Evolutionary conservation across 2,329 filamentous ascomycete species (phyloP), one percentile per base, ranked within the genome.

Genomic region (Aspergillus udagawae): DNA sequence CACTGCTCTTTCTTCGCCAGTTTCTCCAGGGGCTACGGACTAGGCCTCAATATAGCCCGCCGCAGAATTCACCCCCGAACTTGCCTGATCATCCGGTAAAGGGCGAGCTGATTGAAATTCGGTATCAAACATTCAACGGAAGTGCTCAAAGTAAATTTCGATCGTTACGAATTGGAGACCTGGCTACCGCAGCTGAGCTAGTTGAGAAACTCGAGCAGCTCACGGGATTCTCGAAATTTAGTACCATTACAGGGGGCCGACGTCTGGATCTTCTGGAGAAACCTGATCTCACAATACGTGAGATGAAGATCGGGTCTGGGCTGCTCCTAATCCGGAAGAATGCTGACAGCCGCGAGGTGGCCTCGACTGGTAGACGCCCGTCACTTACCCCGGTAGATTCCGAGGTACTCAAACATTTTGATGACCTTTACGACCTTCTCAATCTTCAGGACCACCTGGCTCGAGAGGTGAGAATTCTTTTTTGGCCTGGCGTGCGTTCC

Each of bases 381-480:
- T 51, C 83, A 78, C 49, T 86, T 78, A 60, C 82, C 77, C 38
- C 82, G 1, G 80, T 97, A 2, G 91, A 97, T 69, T 81, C 84
- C 12, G 90, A 93, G 65, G 86, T 97, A 23, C 78, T 94, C 63
- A 82, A 86, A 56, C 90, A 95, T 71, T 96, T 96, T 67, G 83
- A 90, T 54, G 86, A 93, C 59, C 76, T 99, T 25, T 96, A 94
- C 81, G 83, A 85, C 47, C 89, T 93, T 66, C 80, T 97, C 54
- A 85, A 86, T 61, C 83, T 92, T 75, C 83, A 90, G 48, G 86
- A 92, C 57, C 80, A 77, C 51, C 77, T 91, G 45, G 86, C 89
- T 6, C 79, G 83, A 67, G 86, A 90, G 78, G 86, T 88, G 78
- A 63, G 74, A 14, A 32, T 58, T n/a, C 1, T 3, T 49, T 52